Conservation (phyloP, 371 early-diverging fungal genomes). For the Mucor racemosus region DNA sequence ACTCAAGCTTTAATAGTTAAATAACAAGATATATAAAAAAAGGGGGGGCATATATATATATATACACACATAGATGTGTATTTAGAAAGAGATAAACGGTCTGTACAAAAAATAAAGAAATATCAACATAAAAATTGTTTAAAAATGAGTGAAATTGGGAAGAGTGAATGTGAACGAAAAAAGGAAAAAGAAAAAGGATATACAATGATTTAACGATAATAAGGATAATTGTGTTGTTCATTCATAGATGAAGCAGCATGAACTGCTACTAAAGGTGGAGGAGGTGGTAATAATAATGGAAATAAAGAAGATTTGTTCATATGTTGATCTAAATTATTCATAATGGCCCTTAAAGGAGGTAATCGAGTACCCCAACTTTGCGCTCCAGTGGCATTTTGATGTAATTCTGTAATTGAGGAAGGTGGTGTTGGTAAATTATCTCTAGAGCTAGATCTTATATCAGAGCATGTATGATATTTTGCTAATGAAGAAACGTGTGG, state of each 20-base stretch:
- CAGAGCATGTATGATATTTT: conserved; percentile 17
- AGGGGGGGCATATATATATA: background rate
- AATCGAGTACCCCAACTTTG: conserved; percentile 17
- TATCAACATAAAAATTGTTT: background rate
- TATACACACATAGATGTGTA: background rate
- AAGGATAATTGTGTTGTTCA: background rate
- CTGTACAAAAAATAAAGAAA: background rate
- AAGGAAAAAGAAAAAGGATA: background rate
- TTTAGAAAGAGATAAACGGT: background rate
- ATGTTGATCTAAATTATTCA: conserved; percentile 18
- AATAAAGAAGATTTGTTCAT: conserved; percentile 5
- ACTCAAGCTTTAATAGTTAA: background rate
- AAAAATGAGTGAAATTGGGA: background rate
- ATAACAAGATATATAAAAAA: background rate
- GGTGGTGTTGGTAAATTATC: conserved; percentile 23
- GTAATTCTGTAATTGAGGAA: conserved; percentile 4
- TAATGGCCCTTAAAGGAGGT: conserved; percentile 33
- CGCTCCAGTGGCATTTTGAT: conserved; percentile 17
- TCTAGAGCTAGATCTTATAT: background rate
- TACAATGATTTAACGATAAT: background rate
- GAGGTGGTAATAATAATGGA: conserved; percentile 15
- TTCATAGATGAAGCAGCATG: background rate
- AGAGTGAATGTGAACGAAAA: background rate
- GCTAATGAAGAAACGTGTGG: conserved; percentile 13
- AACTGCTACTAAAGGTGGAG: background rate